Base-by-base conservation (phyloP, 768 basidiomycete species). In the Agaricus sinodeliciosus region DNA sequence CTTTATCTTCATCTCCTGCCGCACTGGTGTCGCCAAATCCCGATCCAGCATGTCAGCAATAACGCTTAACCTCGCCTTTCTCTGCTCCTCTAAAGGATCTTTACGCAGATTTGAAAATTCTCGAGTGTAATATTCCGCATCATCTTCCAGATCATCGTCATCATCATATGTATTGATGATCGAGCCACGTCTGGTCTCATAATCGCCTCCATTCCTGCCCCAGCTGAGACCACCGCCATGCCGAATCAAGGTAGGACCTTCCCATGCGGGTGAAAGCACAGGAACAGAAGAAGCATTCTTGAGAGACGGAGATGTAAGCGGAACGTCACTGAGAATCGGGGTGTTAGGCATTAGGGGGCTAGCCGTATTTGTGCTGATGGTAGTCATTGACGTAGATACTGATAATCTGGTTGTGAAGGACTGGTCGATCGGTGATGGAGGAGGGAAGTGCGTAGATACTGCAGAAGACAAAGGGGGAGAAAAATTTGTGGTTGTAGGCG, bases 1-100 rank as follows among this genome's bases (percentile, higher is more conserved):
- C 36, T 35, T 34, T 22, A n/a, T 9, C 26, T 46, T 25, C 25
- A n/a, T 18, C 36, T 41, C 27, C 19, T 18, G 37, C 26, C 9
- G 37, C n/a, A 19, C 11, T 7, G 44, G 9, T 31, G 44, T 18
- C 27, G 31, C 47, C 27, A 53, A 25, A 8, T 53, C 51, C 4
- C 51, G 44, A 28, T 53, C 51, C 45, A 53, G 9, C 51, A 53
- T 53, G 18, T 53, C 51, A 7, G 51, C 41, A 15, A 53, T 53
- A 15, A 47, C 18, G 31, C 51, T 47, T 37, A 53, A 41, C 27
- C 51, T 46, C 2, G 45, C 44, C 7, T 44, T 35, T 11, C 51
- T 37, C 45, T 53, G 44, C 26, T 53, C 44, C 19, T 53, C 51
- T 5, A 42, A 16, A 4, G 37, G 19, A 31, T 25, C 45, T 1